Evolutionary conservation across 2,329 filamentous ascomycete genomes (phyloP).

Genomic region (Botrytis deweyae): DNA sequence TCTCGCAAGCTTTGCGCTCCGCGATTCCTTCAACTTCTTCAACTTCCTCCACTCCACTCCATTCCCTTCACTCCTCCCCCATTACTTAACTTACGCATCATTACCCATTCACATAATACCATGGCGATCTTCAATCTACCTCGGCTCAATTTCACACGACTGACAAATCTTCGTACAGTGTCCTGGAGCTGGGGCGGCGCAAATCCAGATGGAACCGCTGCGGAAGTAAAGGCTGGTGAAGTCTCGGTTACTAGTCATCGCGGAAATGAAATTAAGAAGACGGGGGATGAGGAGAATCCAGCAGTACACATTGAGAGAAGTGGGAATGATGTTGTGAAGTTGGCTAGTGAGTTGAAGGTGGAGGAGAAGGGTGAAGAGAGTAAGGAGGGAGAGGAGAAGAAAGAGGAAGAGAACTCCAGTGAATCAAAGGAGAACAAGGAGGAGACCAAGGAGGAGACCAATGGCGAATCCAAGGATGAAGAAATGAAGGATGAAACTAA

Average conservation of each 20-base stretch:
- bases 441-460: not conserved
- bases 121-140: slow-evolving; percentile 1
- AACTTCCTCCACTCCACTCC: not conserved
- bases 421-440: not conserved
- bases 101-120: not conserved
- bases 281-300: slow-evolving; percentile 58
- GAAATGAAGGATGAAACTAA: slow-evolving; percentile 37
- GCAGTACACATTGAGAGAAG: slow-evolving; percentile 58
- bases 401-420: not conserved
- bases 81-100: not conserved
- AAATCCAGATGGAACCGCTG: slow-evolving; percentile 56
- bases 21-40: not conserved
- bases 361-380: slow-evolving; percentile 33
- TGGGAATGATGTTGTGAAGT: slow-evolving; percentile 66
- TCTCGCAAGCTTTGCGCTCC: not conserved
- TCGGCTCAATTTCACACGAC: not conserved
- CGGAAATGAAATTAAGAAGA: slow-evolving; percentile 65
- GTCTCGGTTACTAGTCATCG: slow-evolving; percentile 59
- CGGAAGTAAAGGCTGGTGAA: slow-evolving; percentile 58
- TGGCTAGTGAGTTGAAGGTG: slow-evolving; percentile 58
- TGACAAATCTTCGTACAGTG: slow-evolving; percentile 44
- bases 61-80: too few relatives aligned
- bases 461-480: slow-evolving; percentile 27
- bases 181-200: slow-evolving; percentile 61
- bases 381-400: slow-evolving; percentile 38